Evolutionary conservation across 2,329 filamentous ascomycete genomes (phyloP).

Genomic region (Clarireedia homoeocarpa): DNA sequence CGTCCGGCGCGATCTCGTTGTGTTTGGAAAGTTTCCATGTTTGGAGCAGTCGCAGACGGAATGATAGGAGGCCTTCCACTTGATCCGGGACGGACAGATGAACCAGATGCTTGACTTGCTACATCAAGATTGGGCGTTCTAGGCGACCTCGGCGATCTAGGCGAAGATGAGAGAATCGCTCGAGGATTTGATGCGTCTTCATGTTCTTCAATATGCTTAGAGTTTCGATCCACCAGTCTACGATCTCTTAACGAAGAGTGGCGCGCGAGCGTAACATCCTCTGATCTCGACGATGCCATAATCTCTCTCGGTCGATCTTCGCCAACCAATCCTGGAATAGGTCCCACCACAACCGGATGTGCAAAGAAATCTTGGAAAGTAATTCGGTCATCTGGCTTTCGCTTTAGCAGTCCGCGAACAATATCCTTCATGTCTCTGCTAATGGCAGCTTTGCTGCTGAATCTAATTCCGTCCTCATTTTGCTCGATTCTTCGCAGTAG

Average conservation of each 20-base stretch:
- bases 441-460: constrained; percentile 63
- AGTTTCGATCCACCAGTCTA: neutral
- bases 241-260: constrained; percentile 16
- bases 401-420: constrained; percentile 74
- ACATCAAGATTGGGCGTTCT: constrained; percentile 14
- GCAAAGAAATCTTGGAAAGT: constrained; percentile 81
- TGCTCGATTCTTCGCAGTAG: constrained; percentile 86
- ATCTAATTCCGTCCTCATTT: constrained; percentile 77
- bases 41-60: constrained; percentile 25
- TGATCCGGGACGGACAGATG: constrained; percentile 16
- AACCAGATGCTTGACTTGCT: constrained; percentile 15
- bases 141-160: constrained; percentile 18
- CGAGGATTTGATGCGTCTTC: neutral
- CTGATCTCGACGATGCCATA: constrained; percentile 9
- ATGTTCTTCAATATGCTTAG: constrained; percentile 8
- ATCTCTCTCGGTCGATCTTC: constrained; percentile 53
- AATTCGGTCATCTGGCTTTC: constrained; percentile 76
- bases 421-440: constrained; percentile 72
- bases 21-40: constrained; percentile 25
- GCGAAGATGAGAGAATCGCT: neutral
- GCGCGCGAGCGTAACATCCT: constrained; percentile 16
- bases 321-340: constrained; percentile 73
- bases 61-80: constrained; percentile 19
- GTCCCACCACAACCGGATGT: constrained; percentile 61
- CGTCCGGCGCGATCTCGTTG: constrained; percentile 14